Base-by-base conservation (phyloP, 2,329 filamentous ascomycete species). In the Lasiodiplodia sp. region DNA sequence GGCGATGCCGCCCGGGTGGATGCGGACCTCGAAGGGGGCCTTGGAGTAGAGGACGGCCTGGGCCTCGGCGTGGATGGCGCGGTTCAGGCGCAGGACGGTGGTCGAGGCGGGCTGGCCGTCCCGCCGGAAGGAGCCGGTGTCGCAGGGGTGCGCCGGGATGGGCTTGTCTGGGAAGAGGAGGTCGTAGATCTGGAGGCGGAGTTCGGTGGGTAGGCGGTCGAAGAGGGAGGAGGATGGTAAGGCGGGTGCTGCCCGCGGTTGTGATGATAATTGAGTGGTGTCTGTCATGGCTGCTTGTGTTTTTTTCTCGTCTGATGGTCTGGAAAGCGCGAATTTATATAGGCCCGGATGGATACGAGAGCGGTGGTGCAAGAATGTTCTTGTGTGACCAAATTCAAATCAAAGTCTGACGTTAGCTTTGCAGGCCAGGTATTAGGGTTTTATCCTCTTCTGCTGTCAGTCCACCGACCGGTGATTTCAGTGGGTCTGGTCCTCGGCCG, bases 121-220 rank as follows among this genome's bases (percentile, higher is more conserved):
- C 38, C n/a, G 11, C 25, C 65, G 65, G 52, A 58, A 28, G 52
- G 18, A 4, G 65, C 65, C 31, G 16, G 16, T 2, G 47, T 18
- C n/a, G 60, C 11, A 37, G 49, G 51, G 62, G 55, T 60, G 56
- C 52, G 55, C 37, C 1, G 66, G 66, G n/a, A 68, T 49, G 5
- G 38, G 21, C 21, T 68, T 53, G 66, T 49, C 37, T 4, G 66
- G 55, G 66, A 68, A 68, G 55, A 68, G 56, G 66, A 31, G 31
- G 31, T 68, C 66, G 66, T 68, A 68, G 66, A 68, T 62, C 25
- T 68, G 66, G 44, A 68, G 66, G 56, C 66, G 66, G 21, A 68
- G 66, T 21, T 68, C 66, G 28, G 56, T 57, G 8, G 66, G 66
- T 2, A 68, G 66, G 14, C 56, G 66, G 28, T 68, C 44, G 44